Conservation (phyloP, 441 rosid genomes). For the Aleurites moluccanus region DNA sequence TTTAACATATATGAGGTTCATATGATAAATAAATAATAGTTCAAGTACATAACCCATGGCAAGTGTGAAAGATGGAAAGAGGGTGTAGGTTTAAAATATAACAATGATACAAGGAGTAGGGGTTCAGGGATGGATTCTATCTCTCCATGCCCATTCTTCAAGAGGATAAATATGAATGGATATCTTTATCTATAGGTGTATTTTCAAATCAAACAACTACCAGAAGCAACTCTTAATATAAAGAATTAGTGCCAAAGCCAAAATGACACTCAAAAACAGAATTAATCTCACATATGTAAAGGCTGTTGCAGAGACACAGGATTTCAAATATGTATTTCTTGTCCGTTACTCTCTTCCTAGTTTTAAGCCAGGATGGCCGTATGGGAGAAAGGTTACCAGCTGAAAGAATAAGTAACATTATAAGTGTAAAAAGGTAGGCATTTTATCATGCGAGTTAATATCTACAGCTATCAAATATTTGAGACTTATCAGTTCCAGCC, state of each 20-base stretch:
- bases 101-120: too few relatives aligned
- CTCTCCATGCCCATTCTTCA: background rate
- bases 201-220: background rate
- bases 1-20: background rate
- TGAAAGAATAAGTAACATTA: conserved; percentile 4
- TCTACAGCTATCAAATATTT: background rate
- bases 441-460: background rate
- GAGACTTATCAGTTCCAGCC: background rate
- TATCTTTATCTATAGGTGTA: background rate
- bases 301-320: background rate
- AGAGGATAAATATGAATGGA: background rate
- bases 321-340: background rate
- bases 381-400: background rate
- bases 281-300: background rate
- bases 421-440: background rate
- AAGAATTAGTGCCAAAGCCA: background rate
- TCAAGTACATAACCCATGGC: background rate
- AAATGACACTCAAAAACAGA: background rate
- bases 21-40: background rate
- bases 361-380: background rate
- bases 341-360: background rate
- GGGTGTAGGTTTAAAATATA: too few relatives aligned
- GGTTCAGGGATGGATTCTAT: background rate
- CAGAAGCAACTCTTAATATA: background rate
- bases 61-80: background rate